Evolutionary conservation across 2,329 filamentous ascomycete genomes (phyloP), one percentile per base, ranked within the genome.

Genomic region (Westerdykella ornata): DNA sequence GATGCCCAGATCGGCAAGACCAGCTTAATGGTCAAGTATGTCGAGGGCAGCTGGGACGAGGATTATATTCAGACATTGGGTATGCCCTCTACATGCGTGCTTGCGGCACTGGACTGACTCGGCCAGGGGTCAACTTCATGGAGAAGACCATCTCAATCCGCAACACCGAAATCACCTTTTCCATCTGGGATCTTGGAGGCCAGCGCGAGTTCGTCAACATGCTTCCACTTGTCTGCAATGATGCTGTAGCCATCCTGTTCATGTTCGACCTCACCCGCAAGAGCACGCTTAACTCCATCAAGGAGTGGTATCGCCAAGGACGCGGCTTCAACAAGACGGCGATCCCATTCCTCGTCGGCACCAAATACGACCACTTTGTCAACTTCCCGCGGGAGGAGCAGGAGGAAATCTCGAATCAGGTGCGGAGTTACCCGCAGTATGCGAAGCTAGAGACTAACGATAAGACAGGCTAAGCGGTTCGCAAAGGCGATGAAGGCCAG

Each of bases 171-270:
- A 98, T 98, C 67, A 98, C 92, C 33, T 98, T 98, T 71, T 95
- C 88, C 47, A 98, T 98, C 63, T 98, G 92, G 92, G 92, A 98
- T 73, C 71, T 98, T 41, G 92, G 92, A 56, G 92, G 92, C 52
- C 92, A 98, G 73, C 84, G 92, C 62, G 92, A 98, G 70, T 98
- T 98, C 62, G 92, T 98, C 69, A 98, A 98, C 73, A 98, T 98
- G 92, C 74, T 98, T 47, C 92, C 92, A 16, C 78, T 98, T n/a
- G 92, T 98, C 46, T 98, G 92, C 75, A 98, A 98, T 66, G 92
- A 98, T 60, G 92, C 92, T 7, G 92, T 98, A 22, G 92, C 92
- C 38, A 97, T 98, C 52, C 77, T 98, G 32, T 98, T 98, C 79
- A 98, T 98, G 92, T 98, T 98, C 67, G 92, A 98, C 66, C 74